Conservation (phyloP, 2,329 filamentous ascomycete species). For the Ophiosphaerella narmari region DNA sequence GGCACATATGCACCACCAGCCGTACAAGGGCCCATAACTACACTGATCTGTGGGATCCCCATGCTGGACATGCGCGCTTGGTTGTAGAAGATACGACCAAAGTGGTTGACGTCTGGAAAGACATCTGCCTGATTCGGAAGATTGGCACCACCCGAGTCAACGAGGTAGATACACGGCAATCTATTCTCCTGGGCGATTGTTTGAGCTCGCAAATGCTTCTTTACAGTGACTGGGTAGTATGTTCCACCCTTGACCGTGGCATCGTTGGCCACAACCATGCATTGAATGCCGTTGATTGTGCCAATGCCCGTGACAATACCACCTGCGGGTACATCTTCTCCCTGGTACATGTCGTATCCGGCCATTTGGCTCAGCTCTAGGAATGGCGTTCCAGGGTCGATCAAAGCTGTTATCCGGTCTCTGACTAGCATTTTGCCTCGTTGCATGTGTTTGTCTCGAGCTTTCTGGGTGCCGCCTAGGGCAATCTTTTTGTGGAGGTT, state of each 20-base stretch:
- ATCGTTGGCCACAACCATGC: conserved; percentile 93
- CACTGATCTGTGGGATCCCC: conserved; percentile 89
- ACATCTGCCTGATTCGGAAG: conserved; percentile 94
- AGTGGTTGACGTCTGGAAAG: conserved; percentile 93
- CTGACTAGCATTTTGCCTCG: conserved; percentile 93
- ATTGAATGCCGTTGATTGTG: conserved; percentile 85
- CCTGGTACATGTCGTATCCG: conserved; percentile 81
- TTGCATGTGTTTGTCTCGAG: conserved; percentile 82
- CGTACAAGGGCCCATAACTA: conserved; percentile 97
- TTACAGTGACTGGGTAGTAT: conserved; percentile 96
- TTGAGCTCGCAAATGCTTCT: conserved; percentile 94
- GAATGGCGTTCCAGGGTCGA: conserved; percentile 89
- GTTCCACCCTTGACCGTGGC: conserved; percentile 97
- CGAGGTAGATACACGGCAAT: conserved; percentile 86
- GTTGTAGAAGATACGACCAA: conserved; percentile 97
- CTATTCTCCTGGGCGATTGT: conserved; percentile 87
- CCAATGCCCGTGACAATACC: conserved; percentile 94
- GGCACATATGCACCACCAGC: conserved; percentile 95
- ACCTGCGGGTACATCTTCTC: conserved; percentile 84
- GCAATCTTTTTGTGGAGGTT: conserved; percentile 73
- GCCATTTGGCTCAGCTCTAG: conserved; percentile 93
- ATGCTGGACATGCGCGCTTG: conserved; percentile 89
- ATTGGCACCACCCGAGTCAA: conserved; percentile 94
- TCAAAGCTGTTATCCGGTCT: conserved; percentile 82
- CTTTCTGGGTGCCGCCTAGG: conserved; percentile 78